Conservation (phyloP, 805 yeast genomes). For the Sungouiozyma ichnusensis region DNA sequence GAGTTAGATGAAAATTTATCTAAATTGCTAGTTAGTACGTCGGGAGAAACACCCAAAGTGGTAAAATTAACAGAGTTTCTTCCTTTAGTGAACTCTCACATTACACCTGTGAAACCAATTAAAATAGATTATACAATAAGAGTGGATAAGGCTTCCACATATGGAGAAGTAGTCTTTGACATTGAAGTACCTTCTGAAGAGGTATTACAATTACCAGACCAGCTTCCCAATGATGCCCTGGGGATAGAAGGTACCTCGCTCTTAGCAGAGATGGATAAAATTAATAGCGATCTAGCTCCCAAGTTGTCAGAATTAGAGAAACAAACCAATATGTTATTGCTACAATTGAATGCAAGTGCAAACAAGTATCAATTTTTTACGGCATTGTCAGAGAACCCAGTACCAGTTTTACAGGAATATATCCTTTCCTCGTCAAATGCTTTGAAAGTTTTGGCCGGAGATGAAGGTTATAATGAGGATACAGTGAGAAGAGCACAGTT, state of each 20-base stretch:
- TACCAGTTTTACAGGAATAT: conserved; percentile 61
- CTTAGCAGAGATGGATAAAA: conserved; percentile 21
- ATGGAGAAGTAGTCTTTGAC: conserved; percentile 75
- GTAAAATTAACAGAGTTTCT: conserved; percentile 42
- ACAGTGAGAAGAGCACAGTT: conserved; percentile 74
- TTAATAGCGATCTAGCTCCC: conserved; percentile 28
- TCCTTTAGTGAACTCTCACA: conserved; percentile 37
- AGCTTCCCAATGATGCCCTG: conserved; percentile 10
- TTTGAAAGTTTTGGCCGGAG: conserved; percentile 77
- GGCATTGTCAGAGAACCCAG: conserved; percentile 67
- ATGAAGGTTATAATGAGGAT: conserved; percentile 84
- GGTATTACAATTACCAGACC: conserved; percentile 1
- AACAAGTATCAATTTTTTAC: conserved; percentile 71
- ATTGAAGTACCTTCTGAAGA: conserved; percentile 42
- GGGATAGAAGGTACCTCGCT: conserved; percentile 24
- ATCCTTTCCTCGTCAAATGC: conserved; percentile 73
- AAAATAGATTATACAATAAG: conserved; percentile 62
- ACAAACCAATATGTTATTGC: conserved; percentile 33
- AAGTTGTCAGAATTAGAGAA: conserved; percentile 35
- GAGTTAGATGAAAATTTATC: conserved; percentile 40
- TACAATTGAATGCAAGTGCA: conserved; percentile 43
- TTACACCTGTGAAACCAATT: conserved; percentile 72
- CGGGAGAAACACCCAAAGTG: conserved; percentile 6
- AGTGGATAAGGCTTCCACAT: conserved; percentile 65
- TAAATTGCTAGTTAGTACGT: conserved; percentile 28